Conservation (phyloP, 768 basidiomycete genomes). For the Gloeopeniophorella convolvens region DNA sequence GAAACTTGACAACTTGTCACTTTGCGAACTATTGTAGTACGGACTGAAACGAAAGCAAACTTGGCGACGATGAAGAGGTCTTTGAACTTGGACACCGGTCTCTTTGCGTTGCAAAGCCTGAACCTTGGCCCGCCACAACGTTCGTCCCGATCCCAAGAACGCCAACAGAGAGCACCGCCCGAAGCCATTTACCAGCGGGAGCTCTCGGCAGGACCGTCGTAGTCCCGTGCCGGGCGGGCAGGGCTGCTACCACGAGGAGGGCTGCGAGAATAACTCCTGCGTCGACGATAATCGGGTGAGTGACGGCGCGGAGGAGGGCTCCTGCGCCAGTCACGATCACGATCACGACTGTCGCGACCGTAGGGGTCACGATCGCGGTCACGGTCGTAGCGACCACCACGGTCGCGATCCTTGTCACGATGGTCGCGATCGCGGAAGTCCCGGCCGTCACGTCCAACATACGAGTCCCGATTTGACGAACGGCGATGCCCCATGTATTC, state of each 20-base stretch:
- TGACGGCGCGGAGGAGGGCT: slow-evolving; percentile 58
- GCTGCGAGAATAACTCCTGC: slow-evolving; percentile 73
- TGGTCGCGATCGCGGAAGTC: slow-evolving; percentile 29
- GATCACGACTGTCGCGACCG: slow-evolving; percentile 40
- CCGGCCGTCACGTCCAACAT: slow-evolving; percentile 23
- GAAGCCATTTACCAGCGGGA: slow-evolving; percentile 55
- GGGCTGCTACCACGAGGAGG: slow-evolving; percentile 69
- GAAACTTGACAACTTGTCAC: slow-evolving; percentile 63
- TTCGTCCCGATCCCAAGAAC: slow-evolving; percentile 21
- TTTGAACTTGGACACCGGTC: slow-evolving; percentile 36
- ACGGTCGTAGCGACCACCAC: slow-evolving; percentile 34
- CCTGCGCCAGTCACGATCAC: slow-evolving; percentile 68
- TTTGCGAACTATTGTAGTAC: slow-evolving; percentile 43
- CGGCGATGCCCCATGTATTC: slow-evolving; percentile 96
- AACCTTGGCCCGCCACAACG: slow-evolving; percentile 31
- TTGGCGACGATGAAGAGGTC: slow-evolving; percentile 30
- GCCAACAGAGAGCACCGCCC: slow-evolving; percentile 21
- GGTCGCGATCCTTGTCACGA: slow-evolving; percentile 38
- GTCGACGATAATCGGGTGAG: slow-evolving; percentile 71
- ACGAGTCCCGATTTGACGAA: slow-evolving; percentile 37
- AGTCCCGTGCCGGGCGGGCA: slow-evolving; percentile 34
- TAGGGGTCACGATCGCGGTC: slow-evolving; percentile 43
- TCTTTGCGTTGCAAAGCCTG: slow-evolving; percentile 35
- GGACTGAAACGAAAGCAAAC: slow-evolving; percentile 41
- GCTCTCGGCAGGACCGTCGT: slow-evolving; percentile 39